Evolutionary conservation across 163 green algal species (phyloP).

Genomic region (Volvox carteri): DNA sequence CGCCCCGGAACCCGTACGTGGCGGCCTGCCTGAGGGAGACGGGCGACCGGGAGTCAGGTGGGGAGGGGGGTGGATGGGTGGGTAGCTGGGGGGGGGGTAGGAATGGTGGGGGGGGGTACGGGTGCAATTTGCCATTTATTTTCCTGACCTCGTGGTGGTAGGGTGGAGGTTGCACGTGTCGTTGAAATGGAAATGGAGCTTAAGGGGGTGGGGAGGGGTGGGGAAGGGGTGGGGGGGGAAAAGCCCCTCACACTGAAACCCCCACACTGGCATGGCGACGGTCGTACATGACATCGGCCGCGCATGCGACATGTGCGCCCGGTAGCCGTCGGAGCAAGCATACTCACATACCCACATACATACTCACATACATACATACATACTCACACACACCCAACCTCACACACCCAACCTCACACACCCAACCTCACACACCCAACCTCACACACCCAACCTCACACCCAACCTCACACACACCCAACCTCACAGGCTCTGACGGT

Average conservation of each 20-base stretch:
- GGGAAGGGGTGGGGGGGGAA: no score
- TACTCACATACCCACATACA: no score
- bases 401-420: not conserved
- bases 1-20: conserved; percentile 33
- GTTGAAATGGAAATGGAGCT: not conserved
- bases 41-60: conserved; percentile 19
- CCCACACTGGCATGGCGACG: no score
- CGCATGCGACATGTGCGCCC: no score
- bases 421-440: not conserved
- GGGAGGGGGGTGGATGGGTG: not conserved
- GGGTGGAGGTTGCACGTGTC: not conserved
- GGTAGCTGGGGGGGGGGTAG: not conserved
- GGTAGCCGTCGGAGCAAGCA: no score
- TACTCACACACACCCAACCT: not conserved
- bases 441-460: not conserved
- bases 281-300: no score
- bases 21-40: conserved; percentile 46
- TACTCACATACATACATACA: not conserved
- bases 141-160: not conserved
- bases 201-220: no score
- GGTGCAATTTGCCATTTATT: not conserved
- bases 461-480: not conserved
- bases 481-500: conserved; percentile 1
- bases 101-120: no score
- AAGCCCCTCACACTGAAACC: no score